Evolutionary conservation across 106 monocot species (phyloP).

Genomic region (Dioscorea dumetorum): DNA sequence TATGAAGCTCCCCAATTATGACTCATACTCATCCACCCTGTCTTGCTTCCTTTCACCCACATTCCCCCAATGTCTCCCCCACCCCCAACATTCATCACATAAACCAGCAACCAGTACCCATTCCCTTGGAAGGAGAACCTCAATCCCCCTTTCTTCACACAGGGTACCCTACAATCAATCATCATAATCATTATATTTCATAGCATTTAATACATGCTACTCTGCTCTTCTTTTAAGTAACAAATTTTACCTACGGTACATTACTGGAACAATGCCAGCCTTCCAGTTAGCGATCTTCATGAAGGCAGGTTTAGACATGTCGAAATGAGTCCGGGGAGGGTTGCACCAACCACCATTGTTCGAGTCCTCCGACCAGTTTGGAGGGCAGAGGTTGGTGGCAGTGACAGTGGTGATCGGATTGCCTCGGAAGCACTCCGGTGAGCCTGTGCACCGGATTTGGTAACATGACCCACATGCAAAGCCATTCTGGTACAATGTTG

Average conservation of each 20-base stretch:
- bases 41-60: conserved; percentile 48
- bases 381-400: conserved; percentile 86
- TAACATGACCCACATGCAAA: conserved; percentile 59
- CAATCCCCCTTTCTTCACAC: conserved; percentile 56
- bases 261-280: conserved; percentile 81
- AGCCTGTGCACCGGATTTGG: conserved; percentile 50
- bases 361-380: conserved; percentile 57
- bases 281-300: conserved; percentile 56
- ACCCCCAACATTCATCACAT: conserved; percentile 68
- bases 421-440: conserved; percentile 37
- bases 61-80: conserved; percentile 49
- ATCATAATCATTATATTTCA: too few relatives aligned
- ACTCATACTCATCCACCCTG: conserved; percentile 57
- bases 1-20: conserved; percentile 83
- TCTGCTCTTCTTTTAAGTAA: too few relatives aligned
- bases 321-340: conserved; percentile 71
- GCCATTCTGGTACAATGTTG: conserved; percentile 55
- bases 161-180: conserved; percentile 38
- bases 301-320: conserved; percentile 83
- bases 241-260: conserved; percentile 37
- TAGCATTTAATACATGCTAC: too few relatives aligned
- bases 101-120: conserved; percentile 75
- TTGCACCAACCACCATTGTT: conserved; percentile 94
- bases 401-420: conserved; percentile 47
- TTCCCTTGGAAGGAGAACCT: conserved; percentile 72